Evolutionary conservation across 2,329 filamentous ascomycete species (phyloP).

Genomic region (Cercospora sp.): DNA sequence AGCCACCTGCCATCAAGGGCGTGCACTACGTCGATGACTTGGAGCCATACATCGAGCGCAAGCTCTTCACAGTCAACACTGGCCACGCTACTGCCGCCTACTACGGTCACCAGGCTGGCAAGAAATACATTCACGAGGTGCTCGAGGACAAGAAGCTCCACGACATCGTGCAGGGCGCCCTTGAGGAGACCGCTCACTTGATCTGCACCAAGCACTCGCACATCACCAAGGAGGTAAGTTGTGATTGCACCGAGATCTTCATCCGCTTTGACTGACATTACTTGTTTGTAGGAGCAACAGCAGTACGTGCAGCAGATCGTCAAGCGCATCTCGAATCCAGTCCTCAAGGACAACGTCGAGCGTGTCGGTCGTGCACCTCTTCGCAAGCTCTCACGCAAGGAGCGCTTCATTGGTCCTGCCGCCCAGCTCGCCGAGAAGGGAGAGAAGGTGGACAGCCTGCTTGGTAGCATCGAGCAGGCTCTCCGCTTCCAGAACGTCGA

Average conservation of each 20-base stretch:
- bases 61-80: constrained; percentile 99
- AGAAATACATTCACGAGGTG: constrained; percentile 86
- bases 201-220: constrained; percentile 79
- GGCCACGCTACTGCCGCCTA: constrained; percentile 95
- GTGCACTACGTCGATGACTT: constrained; percentile 93
- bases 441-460: constrained; percentile 69
- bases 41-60: constrained; percentile 95
- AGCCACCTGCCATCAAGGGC: constrained; percentile 72
- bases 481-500: constrained; percentile 95
- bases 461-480: constrained; percentile 85
- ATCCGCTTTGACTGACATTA: constrained; percentile 51
- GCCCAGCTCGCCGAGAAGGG: constrained; percentile 82
- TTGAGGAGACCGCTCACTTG: constrained; percentile 81
- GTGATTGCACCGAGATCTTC: constrained; percentile 46
- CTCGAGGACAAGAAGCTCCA: constrained; percentile 79
- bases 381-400: constrained; percentile 90
- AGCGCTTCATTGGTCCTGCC: constrained; percentile 92
- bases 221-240: constrained; percentile 75
- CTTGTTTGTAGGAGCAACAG: constrained; percentile 67
- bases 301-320: constrained; percentile 92
- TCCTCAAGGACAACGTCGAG: constrained; percentile 88
- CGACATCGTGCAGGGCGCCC: constrained; percentile 73
- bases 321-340: constrained; percentile 86
- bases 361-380: constrained; percentile 93
- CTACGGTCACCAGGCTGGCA: constrained; percentile 84